phyloP scores from a whole-genome alignment of 2,329 filamentous ascomycete genomes.

The Fusarium xyrophilum region DNA sequence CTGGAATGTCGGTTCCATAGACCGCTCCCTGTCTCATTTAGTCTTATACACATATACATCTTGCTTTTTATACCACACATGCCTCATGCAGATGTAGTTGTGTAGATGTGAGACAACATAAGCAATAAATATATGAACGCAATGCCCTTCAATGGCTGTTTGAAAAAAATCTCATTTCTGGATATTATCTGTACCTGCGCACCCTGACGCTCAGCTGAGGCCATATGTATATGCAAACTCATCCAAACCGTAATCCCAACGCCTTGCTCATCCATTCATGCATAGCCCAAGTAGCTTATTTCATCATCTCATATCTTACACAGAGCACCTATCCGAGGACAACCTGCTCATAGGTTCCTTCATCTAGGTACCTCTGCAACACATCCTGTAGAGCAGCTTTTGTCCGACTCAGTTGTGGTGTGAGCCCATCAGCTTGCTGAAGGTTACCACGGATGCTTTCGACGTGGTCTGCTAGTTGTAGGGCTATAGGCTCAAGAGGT shows the following conservation, averaged over 20 bases:
- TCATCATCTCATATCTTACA: constrained; percentile 8
- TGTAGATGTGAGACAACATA: neutral
- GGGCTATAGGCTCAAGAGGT: constrained; percentile 53
- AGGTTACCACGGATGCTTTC: constrained; percentile 63
- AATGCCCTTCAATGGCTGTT: neutral
- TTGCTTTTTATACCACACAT: constrained; percentile 31
- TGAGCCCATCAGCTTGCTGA: constrained; percentile 59
- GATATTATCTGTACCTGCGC: neutral
- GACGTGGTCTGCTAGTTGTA: constrained; percentile 62
- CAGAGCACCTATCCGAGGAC: constrained; percentile 48
- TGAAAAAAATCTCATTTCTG: no score
- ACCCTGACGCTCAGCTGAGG: neutral
- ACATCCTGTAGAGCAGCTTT: constrained; percentile 58
- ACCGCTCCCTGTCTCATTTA: constrained; percentile 18
- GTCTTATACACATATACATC: constrained; percentile 25
- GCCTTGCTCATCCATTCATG: constrained; percentile 14
- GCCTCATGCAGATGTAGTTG: constrained; percentile 18
- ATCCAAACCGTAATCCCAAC: constrained; percentile 5
- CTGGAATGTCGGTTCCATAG: constrained; percentile 6
- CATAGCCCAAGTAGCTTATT: constrained; percentile 1
- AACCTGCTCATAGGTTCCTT: constrained; percentile 56
- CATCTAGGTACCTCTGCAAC: constrained; percentile 55
- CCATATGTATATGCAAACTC: neutral
- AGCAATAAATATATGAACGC: neutral
- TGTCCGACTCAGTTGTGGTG: constrained; percentile 56